Evolutionary conservation across 2,329 filamentous ascomycete genomes (phyloP).

Genomic region (Epichloe uncinata): DNA sequence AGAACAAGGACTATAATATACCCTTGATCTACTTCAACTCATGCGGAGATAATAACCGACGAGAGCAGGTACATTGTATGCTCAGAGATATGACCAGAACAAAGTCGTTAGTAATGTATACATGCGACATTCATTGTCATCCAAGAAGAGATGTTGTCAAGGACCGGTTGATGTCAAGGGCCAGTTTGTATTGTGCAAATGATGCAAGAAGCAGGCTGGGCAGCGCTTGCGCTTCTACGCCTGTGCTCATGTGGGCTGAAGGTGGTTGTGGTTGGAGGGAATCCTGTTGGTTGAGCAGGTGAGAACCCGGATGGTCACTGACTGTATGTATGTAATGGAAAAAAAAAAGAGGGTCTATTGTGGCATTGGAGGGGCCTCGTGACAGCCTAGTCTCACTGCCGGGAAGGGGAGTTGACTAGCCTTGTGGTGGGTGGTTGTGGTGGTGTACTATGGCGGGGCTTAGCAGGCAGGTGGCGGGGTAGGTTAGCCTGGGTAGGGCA

Average conservation of each 20-base stretch:
- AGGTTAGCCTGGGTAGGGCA: background rate
- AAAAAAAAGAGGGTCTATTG: background rate
- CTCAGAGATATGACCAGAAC: too few relatives aligned
- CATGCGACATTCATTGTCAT: too few relatives aligned
- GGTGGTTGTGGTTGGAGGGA: background rate
- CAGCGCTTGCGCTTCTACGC: background rate
- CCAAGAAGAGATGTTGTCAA: too few relatives aligned
- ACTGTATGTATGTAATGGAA: background rate
- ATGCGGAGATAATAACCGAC: too few relatives aligned
- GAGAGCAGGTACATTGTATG: too few relatives aligned
- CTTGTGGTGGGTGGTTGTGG: too few relatives aligned
- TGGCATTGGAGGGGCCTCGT: background rate
- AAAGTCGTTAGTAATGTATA: too few relatives aligned
- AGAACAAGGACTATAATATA: too few relatives aligned
- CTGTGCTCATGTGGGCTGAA: conserved; percentile 2
- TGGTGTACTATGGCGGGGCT: too few relatives aligned
- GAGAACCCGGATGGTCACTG: conserved; percentile 14
- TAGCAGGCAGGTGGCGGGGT: background rate
- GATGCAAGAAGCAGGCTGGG: background rate
- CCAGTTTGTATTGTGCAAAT: too few relatives aligned
- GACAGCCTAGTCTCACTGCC: background rate
- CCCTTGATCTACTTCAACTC: too few relatives aligned
- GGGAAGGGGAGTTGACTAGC: background rate
- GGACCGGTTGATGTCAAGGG: too few relatives aligned
- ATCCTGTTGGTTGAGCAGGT: background rate